Conservation (phyloP, 176 grass and related monocot genomes). For the Phoenix roebelenii region DNA sequence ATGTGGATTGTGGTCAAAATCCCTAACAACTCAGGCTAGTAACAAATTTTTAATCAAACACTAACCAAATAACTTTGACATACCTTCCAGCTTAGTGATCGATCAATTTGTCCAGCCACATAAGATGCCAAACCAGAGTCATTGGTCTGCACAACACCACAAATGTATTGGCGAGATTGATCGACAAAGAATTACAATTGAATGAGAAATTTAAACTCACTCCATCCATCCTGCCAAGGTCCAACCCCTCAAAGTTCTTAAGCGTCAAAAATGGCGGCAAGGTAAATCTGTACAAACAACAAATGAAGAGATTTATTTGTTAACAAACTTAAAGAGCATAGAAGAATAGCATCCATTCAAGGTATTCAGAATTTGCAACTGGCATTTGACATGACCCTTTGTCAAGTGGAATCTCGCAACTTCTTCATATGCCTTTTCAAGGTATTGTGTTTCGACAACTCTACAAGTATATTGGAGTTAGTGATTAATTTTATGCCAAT, state of each 20-base stretch:
- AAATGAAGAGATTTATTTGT: not conserved
- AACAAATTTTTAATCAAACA: too few relatives aligned
- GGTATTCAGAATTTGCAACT: too few relatives aligned
- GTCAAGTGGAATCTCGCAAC: too few relatives aligned
- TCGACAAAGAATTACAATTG: not conserved
- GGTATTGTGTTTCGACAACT: too few relatives aligned
- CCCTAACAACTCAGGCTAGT: too few relatives aligned
- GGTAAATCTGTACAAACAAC: constrained; percentile 50
- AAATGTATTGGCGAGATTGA: constrained; percentile 6
- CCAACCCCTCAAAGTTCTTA: constrained; percentile 87
- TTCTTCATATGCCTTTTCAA: too few relatives aligned
- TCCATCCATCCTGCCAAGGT: constrained; percentile 92
- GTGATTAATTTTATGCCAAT: too few relatives aligned
- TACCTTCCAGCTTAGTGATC: constrained; percentile 97
- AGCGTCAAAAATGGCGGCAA: constrained; percentile 79
- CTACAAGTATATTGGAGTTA: too few relatives aligned
- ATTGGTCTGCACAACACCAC: constrained; percentile 33
- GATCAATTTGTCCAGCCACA: constrained; percentile 86
- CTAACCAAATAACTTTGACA: not conserved
- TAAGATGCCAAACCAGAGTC: constrained; percentile 94
- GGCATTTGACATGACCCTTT: too few relatives aligned
- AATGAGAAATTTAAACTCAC: constrained; percentile 24
- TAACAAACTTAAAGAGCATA: not conserved
- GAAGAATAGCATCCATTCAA: too few relatives aligned
- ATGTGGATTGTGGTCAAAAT: too few relatives aligned